These are phyloP conservation scores for Mycena pura DNA, from an alignment of 768 basidiomycete species.

Conservation along the genomic window DNA sequence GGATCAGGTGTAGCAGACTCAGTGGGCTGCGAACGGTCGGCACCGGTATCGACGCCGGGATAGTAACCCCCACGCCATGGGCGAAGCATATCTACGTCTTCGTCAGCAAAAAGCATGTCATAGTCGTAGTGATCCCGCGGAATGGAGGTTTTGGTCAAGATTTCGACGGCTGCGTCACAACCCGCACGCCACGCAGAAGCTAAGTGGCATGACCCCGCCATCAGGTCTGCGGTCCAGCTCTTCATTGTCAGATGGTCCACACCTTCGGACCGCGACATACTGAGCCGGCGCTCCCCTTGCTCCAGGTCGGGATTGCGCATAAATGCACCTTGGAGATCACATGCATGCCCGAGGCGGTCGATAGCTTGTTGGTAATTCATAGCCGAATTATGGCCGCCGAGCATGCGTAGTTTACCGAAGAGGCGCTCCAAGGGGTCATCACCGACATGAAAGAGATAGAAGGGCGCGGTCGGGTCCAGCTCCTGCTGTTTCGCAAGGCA, in stretches of 20 bases:
- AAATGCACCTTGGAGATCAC: neutral
- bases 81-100: neutral
- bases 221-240: slow-evolving; percentile 2
- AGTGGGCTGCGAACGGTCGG: neutral
- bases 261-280: slow-evolving; percentile 7
- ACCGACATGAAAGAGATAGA: slow-evolving; percentile 34
- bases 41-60: neutral
- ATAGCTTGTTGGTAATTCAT: slow-evolving; percentile 13
- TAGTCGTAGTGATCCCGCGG: neutral
- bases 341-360: slow-evolving; percentile 4
- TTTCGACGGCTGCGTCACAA: neutral
- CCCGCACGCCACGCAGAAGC: neutral
- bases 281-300: slow-evolving; percentile 6
- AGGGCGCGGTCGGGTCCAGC: slow-evolving; percentile 26
- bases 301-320: slow-evolving; percentile 12
- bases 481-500: slow-evolving; percentile 29
- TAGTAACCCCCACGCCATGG: neutral
- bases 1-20: too few species aligned
- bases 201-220: neutral
- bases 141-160: neutral
- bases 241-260: slow-evolving; percentile 14
- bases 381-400: slow-evolving; percentile 13
- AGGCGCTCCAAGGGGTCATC: slow-evolving; percentile 38
- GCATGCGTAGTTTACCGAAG: slow-evolving; percentile 34
- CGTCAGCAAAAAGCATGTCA: neutral